These are phyloP conservation scores for Colletotrichum salicis DNA, from an alignment of 2,329 filamentous ascomycete genomes.

Conservation along the genomic window DNA sequence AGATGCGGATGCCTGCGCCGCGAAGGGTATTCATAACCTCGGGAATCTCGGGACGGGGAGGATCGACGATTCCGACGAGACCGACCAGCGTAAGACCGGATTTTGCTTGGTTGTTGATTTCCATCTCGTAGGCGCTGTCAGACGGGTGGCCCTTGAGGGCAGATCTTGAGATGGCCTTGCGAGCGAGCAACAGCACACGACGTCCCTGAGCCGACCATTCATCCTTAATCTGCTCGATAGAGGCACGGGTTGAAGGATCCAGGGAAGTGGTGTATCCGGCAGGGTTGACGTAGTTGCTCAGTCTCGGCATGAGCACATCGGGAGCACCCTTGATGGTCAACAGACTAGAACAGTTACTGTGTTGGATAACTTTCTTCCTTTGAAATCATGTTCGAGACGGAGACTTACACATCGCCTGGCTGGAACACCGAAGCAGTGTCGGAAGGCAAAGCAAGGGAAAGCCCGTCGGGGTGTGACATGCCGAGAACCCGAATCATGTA, in stretches of 20 bases:
- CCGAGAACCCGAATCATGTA: slow-evolving; percentile 77
- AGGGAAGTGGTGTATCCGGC: slow-evolving; percentile 66
- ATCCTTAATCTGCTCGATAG: slow-evolving; percentile 71
- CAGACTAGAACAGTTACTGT: slow-evolving; percentile 53
- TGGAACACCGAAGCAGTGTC: slow-evolving; percentile 40
- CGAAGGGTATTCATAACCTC: slow-evolving; percentile 74
- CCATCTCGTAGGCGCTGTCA: slow-evolving; percentile 60
- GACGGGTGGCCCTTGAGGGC: slow-evolving; percentile 21
- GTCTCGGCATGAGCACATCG: slow-evolving; percentile 75
- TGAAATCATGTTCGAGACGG: background rate
- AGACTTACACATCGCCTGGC: slow-evolving; percentile 44
- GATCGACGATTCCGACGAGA: slow-evolving; percentile 81
- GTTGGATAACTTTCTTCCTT: background rate
- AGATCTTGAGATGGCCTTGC: slow-evolving; percentile 62
- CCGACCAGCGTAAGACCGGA: slow-evolving; percentile 76
- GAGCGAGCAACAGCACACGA: slow-evolving; percentile 73
- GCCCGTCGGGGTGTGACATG: slow-evolving; percentile 46
- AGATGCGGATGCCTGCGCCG: slow-evolving; percentile 77
- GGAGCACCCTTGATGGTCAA: slow-evolving; percentile 84
- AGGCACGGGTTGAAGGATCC: slow-evolving; percentile 52
- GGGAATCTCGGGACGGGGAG: slow-evolving; percentile 78
- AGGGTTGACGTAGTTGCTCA: slow-evolving; percentile 65
- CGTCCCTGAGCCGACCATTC: slow-evolving; percentile 75
- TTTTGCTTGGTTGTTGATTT: slow-evolving; percentile 64
- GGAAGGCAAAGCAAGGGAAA: slow-evolving; percentile 30